These are phyloP conservation scores for Melastoma malabathricum DNA, from an alignment of 345 rosid genomes.

Conservation along the genomic window DNA sequence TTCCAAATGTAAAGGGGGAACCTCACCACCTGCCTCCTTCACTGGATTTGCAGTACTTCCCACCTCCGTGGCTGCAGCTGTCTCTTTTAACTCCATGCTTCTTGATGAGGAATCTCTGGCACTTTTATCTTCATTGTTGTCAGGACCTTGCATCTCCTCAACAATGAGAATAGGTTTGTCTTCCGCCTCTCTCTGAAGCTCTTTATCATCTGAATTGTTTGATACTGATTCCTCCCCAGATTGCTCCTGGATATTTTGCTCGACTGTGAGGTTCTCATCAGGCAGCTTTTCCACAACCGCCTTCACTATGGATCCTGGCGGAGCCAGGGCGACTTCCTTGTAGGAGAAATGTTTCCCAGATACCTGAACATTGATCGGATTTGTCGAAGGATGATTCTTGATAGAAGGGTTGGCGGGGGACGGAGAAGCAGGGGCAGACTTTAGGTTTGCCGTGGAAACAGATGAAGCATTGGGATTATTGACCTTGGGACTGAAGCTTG, in stretches of 20 bases:
- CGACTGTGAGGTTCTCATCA: constrained; percentile 23
- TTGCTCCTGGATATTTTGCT: constrained; percentile 15
- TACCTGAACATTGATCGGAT: constrained; percentile 51
- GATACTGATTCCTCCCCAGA: constrained; percentile 21
- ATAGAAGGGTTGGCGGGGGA: constrained; percentile 36
- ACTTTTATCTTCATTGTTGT: constrained; percentile 15
- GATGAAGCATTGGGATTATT: constrained; percentile 22
- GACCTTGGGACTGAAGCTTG: constrained; percentile 59
- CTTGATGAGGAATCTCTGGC: background rate
- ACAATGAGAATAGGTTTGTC: constrained; percentile 17
- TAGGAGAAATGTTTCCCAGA: constrained; percentile 88
- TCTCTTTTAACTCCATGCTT: constrained; percentile 6
- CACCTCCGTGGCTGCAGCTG: constrained; percentile 12
- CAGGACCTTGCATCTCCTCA: constrained; percentile 15
- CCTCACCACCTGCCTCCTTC: constrained; percentile 7
- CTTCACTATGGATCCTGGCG: constrained; percentile 92
- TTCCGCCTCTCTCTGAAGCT: constrained; percentile 18
- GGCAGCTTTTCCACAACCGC: constrained; percentile 66
- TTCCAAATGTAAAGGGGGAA: constrained; percentile 10
- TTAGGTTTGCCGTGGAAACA: constrained; percentile 26
- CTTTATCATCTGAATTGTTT: constrained; percentile 20
- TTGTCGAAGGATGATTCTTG: constrained; percentile 32
- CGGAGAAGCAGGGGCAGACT: constrained; percentile 40
- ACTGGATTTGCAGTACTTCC: constrained; percentile 17
- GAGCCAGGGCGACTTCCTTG: constrained; percentile 97